Percentiles rank a stretch among this genome's conserved stretches.
phyloP scores from a whole-genome alignment of 148 eudicot genomes.

The Rhododendron kiyosumense region DNA sequence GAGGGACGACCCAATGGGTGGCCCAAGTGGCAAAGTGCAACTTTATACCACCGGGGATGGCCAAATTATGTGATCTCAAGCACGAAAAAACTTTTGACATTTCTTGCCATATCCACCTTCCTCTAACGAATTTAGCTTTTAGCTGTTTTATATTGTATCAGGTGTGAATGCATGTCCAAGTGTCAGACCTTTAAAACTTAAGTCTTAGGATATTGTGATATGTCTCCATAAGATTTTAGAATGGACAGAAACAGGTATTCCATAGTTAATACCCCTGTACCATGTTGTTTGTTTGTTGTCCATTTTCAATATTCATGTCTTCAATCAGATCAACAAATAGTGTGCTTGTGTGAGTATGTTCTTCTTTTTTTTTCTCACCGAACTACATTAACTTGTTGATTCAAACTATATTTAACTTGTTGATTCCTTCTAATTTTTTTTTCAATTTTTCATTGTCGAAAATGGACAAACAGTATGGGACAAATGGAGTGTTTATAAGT shows the following conservation, averaged over 20 bases:
- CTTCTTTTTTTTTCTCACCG: background rate
- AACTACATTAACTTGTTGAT: background rate
- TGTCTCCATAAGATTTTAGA: background rate
- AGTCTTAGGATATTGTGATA: background rate
- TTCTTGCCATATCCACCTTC: background rate
- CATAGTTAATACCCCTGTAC: background rate
- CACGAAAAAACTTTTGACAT: background rate
- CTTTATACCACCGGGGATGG: background rate
- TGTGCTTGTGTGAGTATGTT: background rate
- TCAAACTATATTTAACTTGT: background rate
- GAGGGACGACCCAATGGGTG: background rate
- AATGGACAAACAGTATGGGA: background rate
- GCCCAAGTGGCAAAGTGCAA: background rate
- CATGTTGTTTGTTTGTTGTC: background rate
- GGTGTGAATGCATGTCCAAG: background rate
- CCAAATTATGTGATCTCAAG: background rate
- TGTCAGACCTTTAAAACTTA: background rate
- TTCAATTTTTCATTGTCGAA: background rate
- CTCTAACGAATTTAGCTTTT: background rate
- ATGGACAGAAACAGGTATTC: background rate
- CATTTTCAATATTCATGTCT: background rate
- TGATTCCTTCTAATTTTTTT: background rate
- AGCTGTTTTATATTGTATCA: background rate
- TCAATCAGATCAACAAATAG: background rate
- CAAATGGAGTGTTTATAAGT: background rate